A percentile compares a stretch with the other conserved stretches of the same genome.
These are phyloP conservation scores for Nymphaea thermarum DNA, from an alignment of 164 flowering plant genomes.

Conservation along the genomic window DNA sequence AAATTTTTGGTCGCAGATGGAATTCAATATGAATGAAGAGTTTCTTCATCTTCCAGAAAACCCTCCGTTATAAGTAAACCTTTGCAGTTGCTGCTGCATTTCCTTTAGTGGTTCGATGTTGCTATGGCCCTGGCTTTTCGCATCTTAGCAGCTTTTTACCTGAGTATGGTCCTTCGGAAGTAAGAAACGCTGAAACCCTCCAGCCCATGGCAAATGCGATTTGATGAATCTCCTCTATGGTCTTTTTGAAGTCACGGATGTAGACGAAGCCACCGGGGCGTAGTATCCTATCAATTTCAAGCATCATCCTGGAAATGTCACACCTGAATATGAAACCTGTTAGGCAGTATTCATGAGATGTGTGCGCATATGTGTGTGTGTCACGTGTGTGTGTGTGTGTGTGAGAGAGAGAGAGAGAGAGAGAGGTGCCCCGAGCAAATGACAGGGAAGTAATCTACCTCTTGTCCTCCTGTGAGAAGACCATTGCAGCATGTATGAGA, in stretches of 20 bases:
- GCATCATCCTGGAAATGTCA: constrained; percentile 51
- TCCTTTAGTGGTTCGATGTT: background rate
- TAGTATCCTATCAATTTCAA: constrained; percentile 79
- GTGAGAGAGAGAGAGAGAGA: too few relatives aligned
- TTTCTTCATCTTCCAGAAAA: too few relatives aligned
- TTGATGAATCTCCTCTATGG: constrained; percentile 33
- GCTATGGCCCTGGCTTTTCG: constrained; percentile 27
- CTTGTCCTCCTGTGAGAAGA: constrained; percentile 56
- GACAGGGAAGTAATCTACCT: constrained; percentile 23
- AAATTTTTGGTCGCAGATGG: too few relatives aligned
- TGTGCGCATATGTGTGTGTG: background rate
- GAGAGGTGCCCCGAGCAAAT: too few relatives aligned
- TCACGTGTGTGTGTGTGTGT: background rate
- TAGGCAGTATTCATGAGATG: background rate
- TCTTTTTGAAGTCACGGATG: constrained; percentile 36
- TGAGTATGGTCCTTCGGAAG: constrained; percentile 66
- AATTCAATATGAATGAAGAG: too few relatives aligned
- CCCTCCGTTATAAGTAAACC: background rate
- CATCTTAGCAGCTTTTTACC: constrained; percentile 43
- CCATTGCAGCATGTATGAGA: constrained; percentile 57
- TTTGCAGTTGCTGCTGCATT: background rate
- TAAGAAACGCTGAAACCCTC: constrained; percentile 26
- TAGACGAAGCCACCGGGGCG: constrained; percentile 74
- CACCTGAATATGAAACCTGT: constrained; percentile 25
- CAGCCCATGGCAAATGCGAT: constrained; percentile 59